Conservation (phyloP, 2,329 filamentous ascomycete species). For the Colletotrichum trifolii region DNA sequence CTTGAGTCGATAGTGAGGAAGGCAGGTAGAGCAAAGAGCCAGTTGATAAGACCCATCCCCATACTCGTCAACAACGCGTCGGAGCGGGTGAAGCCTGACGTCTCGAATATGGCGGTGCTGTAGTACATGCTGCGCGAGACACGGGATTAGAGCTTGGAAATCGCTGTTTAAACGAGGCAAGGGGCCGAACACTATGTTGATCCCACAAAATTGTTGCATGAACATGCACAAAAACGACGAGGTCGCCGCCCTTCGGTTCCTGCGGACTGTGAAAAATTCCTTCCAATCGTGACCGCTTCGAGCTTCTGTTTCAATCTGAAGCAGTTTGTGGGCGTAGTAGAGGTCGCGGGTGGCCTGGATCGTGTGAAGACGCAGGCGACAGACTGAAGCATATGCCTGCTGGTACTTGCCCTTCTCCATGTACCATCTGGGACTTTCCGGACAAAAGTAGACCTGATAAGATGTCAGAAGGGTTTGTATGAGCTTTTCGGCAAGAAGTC, state of each 20-base stretch:
- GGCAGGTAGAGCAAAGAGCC: slow-evolving; percentile 67
- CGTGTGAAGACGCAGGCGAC: slow-evolving; percentile 56
- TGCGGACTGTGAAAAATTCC: slow-evolving; percentile 50
- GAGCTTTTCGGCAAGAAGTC: not conserved
- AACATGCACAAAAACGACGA: slow-evolving; percentile 52
- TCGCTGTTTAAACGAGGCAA: too few species aligned
- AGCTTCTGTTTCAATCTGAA: slow-evolving; percentile 46
- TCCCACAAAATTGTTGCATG: slow-evolving; percentile 50
- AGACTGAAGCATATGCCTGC: slow-evolving; percentile 58
- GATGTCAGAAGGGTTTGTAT: not conserved
- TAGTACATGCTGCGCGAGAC: slow-evolving; percentile 60
- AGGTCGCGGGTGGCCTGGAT: slow-evolving; percentile 63
- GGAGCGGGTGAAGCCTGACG: slow-evolving; percentile 53
- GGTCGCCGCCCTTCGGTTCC: slow-evolving; percentile 50
- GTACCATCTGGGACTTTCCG: slow-evolving; percentile 65
- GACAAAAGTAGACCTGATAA: slow-evolving; percentile 59
- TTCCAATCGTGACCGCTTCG: slow-evolving; percentile 45
- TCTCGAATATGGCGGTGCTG: slow-evolving; percentile 55
- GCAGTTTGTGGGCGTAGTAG: slow-evolving; percentile 58
- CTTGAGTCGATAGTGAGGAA: slow-evolving; percentile 67
- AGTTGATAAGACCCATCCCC: slow-evolving; percentile 68
- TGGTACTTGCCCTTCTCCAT: slow-evolving; percentile 60
- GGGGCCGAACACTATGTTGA: slow-evolving; percentile 56
- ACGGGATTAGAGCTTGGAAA: not conserved
- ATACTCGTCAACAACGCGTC: slow-evolving; percentile 64